Evolutionary conservation across 139 green algal species (phyloP).

Genomic region (Tetraselmis striata): DNA sequence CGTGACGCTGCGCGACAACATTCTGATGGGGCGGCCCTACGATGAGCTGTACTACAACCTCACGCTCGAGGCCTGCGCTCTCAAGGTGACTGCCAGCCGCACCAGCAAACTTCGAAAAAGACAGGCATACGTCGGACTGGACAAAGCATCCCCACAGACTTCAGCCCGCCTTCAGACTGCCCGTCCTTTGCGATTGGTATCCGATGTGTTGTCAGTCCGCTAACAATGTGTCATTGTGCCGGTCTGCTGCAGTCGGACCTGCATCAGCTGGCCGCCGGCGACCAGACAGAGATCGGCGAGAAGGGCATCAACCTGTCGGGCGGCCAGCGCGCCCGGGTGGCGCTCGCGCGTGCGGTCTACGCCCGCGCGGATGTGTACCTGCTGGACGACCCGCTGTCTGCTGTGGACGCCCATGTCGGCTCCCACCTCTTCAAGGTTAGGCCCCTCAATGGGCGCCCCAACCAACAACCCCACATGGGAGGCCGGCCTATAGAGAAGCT

Average conservation of each 20-base stretch:
- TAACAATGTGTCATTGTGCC: too few relatives aligned
- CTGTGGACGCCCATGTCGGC: constrained; percentile 88
- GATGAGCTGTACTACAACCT: constrained; percentile 19
- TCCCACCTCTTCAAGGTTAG: constrained; percentile 65
- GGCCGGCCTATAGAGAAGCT: too few relatives aligned
- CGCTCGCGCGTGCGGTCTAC: constrained; percentile 47
- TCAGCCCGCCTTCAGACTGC: too few relatives aligned
- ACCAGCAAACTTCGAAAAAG: too few relatives aligned
- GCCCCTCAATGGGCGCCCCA: too few relatives aligned
- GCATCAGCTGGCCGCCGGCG: constrained; percentile 58
- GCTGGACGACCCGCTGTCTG: constrained; percentile 89
- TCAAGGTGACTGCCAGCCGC: too few relatives aligned
- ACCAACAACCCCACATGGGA: too few relatives aligned
- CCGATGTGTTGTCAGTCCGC: too few relatives aligned
- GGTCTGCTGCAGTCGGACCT: constrained; percentile 32
- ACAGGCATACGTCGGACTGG: too few relatives aligned
- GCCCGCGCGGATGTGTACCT: constrained; percentile 79
- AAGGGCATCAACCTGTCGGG: constrained; percentile 85
- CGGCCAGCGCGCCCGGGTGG: constrained; percentile 47
- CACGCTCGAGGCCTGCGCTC: neutral
- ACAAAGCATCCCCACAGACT: too few relatives aligned
- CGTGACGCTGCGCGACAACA: constrained; percentile 74
- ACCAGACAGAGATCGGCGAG: constrained; percentile 91
- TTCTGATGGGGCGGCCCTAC: constrained; percentile 50
- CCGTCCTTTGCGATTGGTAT: too few relatives aligned